phyloP scores from a whole-genome alignment of 768 basidiomycete species.

The Tricholoma terreum region DNA sequence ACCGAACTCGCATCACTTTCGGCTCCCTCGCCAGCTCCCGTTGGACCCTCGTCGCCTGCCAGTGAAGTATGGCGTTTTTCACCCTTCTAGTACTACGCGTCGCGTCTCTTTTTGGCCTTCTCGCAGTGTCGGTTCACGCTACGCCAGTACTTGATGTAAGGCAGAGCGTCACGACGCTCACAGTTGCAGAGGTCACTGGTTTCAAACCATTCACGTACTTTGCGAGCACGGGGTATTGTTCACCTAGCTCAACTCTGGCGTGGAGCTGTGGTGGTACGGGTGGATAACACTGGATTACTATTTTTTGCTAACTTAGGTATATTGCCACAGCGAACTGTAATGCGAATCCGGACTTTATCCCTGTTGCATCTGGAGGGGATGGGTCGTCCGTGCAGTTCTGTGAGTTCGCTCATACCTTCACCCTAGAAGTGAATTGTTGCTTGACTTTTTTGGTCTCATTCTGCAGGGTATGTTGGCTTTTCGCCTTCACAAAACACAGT shows the following conservation, averaged over 20 bases:
- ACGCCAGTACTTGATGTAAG: constrained; percentile 6
- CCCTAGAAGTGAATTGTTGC: background rate
- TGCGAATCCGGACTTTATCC: constrained; percentile 39
- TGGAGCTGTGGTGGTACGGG: background rate
- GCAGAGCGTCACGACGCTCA: constrained; percentile 27
- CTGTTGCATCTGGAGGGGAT: constrained; percentile 44
- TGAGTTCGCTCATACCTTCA: constrained; percentile 13
- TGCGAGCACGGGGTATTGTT: constrained; percentile 25
- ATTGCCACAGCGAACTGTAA: constrained; percentile 33
- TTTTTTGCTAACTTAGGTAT: background rate
- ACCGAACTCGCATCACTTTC: background rate
- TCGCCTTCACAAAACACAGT: constrained; percentile 32
- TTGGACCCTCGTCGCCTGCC: background rate
- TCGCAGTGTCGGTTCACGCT: background rate
- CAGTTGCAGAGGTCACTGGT: constrained; percentile 31
- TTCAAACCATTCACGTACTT: constrained; percentile 41
- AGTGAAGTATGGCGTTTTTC: background rate
- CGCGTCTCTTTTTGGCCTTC: background rate
- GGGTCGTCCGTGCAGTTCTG: constrained; percentile 38
- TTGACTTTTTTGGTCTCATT: background rate
- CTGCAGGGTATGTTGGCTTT: constrained; percentile 24
- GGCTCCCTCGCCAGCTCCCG: too few relatives aligned
- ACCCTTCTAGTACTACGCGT: background rate
- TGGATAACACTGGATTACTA: background rate
- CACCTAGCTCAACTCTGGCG: background rate